phyloP scores from a whole-genome alignment of 2,329 filamentous ascomycete species.

The Cladophialophora yegresii region DNA sequence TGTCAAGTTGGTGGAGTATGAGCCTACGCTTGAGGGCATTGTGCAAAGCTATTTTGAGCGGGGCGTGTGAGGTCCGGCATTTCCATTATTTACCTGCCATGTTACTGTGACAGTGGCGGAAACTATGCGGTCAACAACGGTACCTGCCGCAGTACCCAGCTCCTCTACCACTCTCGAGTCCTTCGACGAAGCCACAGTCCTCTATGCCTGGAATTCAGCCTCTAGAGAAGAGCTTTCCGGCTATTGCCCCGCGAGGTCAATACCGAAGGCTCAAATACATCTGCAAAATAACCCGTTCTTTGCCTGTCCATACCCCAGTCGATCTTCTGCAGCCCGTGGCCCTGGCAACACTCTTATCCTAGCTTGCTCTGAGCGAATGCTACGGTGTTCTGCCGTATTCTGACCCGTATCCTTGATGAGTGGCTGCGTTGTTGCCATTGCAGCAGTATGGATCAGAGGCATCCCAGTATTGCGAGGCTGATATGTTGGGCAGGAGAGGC shows the following conservation, averaged over 20 bases:
- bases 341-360: not conserved
- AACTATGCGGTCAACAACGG: not conserved
- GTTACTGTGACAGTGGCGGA: not conserved
- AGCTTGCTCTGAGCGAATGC: constrained; percentile 4
- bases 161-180: not conserved
- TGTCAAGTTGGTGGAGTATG: constrained; percentile 81
- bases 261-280: not conserved
- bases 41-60: constrained; percentile 76
- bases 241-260: not conserved
- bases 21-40: constrained; percentile 76
- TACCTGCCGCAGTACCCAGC: not conserved
- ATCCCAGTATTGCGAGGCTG: constrained; percentile 3
- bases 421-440: not conserved
- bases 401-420: constrained; percentile 2
- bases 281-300: not conserved
- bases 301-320: not conserved
- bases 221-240: not conserved
- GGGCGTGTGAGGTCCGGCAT: constrained; percentile 40
- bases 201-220: not conserved
- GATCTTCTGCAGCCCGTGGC: not conserved
- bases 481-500: constrained; percentile 7
- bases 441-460: constrained; percentile 7
- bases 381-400: constrained; percentile 6
- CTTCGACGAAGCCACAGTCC: not conserved
- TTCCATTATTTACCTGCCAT: not conserved